Base-by-base conservation (phyloP, 306 rosid species). In the Cucurbita maxima region DNA sequence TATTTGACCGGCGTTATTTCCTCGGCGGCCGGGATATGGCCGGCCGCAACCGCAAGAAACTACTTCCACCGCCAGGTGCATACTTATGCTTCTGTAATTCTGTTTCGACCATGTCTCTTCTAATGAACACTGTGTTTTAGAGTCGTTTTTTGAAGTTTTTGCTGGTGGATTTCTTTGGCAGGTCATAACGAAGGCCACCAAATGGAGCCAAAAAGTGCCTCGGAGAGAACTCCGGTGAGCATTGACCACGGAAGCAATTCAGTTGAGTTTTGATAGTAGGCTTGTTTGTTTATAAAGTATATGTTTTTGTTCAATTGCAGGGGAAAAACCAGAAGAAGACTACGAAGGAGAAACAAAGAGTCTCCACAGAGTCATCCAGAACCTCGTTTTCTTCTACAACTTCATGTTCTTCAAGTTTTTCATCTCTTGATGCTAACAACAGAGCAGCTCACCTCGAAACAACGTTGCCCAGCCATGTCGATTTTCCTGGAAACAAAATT, bases 341-440 rank as follows among this genome's bases (percentile, higher is more conserved):
- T 66, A 73, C 77, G 0, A 85, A 74, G 71, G 89, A 85, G 82
- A 93, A 81, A 79, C 87, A 80, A 41, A 78, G 82, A 70, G 80
- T 72, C 84, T 85, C 90, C 50, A 85, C 84, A n/a, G 96, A 89
- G 74, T 88, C 96, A 61, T 83, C 97, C 16, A 85, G 76, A 71
- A 76, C 84, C 59, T 84, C 96, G 8, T 38, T 84, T 75, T 77
- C 96, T 37, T 86, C 98, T 38, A 88, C 98, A 22, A 88, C 98
- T 22, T 78, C 94, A 8, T 82, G 90, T 79, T 90, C 96, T 57
- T 88, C 97, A 4, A 87, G 90, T 87, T 82, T 88, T 85, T 88
- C 98, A 58, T 87, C 97, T 11, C 63, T 81, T 18, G 98, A 93
- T 50, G 11, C 52, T 11, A 80, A 78, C 9, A 82, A 71, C 80